phyloP scores from a whole-genome alignment of 148 eudicot genomes.

The Rhododendron mucronatum region DNA sequence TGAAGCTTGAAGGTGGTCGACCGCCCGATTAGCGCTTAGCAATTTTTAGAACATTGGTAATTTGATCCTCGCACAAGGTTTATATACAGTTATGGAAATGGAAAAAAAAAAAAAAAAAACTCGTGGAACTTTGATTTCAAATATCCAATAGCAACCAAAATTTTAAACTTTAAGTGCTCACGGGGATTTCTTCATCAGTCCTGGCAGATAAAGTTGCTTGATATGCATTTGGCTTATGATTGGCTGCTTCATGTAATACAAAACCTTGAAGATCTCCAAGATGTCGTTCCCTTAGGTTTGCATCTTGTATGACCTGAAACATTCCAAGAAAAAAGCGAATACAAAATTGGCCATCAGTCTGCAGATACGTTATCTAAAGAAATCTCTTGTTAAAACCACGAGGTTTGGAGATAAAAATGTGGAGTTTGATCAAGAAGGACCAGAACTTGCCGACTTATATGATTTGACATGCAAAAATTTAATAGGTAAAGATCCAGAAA shows the following conservation, averaged over 20 bases:
- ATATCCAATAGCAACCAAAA: neutral
- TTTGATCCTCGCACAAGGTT: neutral
- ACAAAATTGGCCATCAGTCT: neutral
- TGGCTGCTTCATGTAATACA: conserved; percentile 29
- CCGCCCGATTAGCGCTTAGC: no score
- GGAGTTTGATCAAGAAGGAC: neutral
- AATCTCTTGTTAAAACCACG: neutral
- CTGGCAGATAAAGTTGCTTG: conserved; percentile 31
- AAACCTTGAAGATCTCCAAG: conserved; percentile 64
- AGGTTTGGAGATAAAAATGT: neutral
- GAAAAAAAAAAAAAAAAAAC: neutral
- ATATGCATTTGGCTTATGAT: conserved; percentile 32
- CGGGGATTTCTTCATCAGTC: conserved; percentile 49
- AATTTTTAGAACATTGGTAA: neutral
- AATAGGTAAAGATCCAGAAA: neutral
- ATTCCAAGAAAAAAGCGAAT: neutral
- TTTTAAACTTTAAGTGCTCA: conserved; percentile 14
- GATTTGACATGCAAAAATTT: neutral
- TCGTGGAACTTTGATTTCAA: neutral
- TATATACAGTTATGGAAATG: neutral
- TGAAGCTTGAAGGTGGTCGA: no score
- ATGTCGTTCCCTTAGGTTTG: conserved; percentile 52
- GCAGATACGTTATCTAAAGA: neutral
- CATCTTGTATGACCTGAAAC: conserved; percentile 42
- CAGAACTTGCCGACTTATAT: neutral